Conservation (phyloP, 2,329 filamentous ascomycete species). For the Byssoonygena ceratinophila region DNA sequence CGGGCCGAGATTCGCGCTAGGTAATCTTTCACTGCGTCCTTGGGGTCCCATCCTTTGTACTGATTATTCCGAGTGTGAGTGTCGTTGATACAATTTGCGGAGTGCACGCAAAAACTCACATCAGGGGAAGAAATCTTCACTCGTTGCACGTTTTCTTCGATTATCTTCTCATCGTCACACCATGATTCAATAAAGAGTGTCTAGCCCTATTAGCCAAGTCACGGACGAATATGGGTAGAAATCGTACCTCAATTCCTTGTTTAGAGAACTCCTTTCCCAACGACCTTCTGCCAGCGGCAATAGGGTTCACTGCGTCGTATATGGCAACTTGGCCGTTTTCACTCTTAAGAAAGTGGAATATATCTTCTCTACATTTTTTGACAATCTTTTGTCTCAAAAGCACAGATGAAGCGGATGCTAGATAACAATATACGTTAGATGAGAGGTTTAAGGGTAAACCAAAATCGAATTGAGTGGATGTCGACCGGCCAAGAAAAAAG, state of each 20-base stretch:
- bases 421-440: conserved; percentile 11
- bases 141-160: conserved; percentile 90
- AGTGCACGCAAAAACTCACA: conserved; percentile 42
- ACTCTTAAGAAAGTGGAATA: conserved; percentile 90
- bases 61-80: conserved; percentile 25
- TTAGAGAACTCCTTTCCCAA: conserved; percentile 96
- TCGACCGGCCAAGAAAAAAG: neutral
- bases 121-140: conserved; percentile 98
- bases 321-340: conserved; percentile 98
- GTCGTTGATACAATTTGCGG: neutral
- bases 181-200: conserved; percentile 95
- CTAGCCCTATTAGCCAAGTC: conserved; percentile 35
- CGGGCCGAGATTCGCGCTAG: conserved; percentile 79
- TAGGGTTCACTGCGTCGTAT: conserved; percentile 94
- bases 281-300: conserved; percentile 67
- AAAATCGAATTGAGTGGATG: too few relatives aligned
- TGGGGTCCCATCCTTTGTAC: conserved; percentile 84
- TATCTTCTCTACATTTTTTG: conserved; percentile 93
- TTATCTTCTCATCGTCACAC: conserved; percentile 84
- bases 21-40: conserved; percentile 87
- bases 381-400: conserved; percentile 92
- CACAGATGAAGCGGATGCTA: conserved; percentile 75
- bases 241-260: conserved; percentile 71
- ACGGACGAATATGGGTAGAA: neutral
- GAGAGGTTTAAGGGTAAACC: conserved; percentile 15